Evolutionary conservation across 257 asterid species (phyloP), one percentile per base, ranked within the genome.

Genomic region (Gentiana dahurica): DNA sequence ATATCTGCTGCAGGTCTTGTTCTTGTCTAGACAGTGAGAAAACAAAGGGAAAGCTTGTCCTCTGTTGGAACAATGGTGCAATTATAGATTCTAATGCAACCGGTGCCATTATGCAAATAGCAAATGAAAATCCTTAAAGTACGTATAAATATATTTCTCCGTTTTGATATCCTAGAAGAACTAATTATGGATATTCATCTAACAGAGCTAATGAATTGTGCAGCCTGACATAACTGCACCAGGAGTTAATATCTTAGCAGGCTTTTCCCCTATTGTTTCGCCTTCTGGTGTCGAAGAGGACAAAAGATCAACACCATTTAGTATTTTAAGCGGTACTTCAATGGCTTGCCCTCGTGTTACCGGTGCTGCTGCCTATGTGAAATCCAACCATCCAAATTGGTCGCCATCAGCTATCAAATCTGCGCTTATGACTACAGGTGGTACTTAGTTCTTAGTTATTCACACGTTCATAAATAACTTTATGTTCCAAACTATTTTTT

Each of bases 291-390:
- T 83, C 55, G 55, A 69, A 24, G 61, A 39, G 36, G 97, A 89
- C 71, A 74, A 53, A 34, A 72, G 95, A 59, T 70, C 80, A 3
- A 70, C 70, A 1, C 65, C 48, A 4, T 84, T 80, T 72, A 84
- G 79, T 81, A 75, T 87, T 0, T 57, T 87, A 6, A 82, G 93
- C 0, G 95, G 96, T 49, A 84, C 95, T 9, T 86, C 95, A 11
- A 86, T 86, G 95, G 81, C 94, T 0, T 86, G 94, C 37, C 95
- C 95, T 15, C 95, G 83, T 49, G 75, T 86, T 6, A 72, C 80
- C 39, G 95, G 94, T 58, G 24, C 83, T 39, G 88, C 86, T 2
- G 94, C 94, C 13, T 68, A 83, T 2, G 70, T 86, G 53, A 86
- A 79, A 62, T 83, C 95, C 4, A 54, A 49, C 32, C 94, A 79